phyloP scores from a whole-genome alignment of 2,329 filamentous ascomycete genomes.

The Diplodia corticola region DNA sequence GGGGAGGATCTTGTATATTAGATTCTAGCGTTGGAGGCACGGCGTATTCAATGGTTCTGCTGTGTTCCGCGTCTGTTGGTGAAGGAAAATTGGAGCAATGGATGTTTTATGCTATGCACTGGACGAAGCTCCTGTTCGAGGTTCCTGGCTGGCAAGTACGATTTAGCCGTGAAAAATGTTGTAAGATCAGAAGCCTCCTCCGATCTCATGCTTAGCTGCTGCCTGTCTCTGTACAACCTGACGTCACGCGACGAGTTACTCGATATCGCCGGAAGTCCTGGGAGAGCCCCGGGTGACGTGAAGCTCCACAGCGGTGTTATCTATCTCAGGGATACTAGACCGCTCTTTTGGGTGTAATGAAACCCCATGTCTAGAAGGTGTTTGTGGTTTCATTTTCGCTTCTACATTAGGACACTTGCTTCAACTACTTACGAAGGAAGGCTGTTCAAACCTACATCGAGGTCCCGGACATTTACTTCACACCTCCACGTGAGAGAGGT shows the following conservation, averaged over 20 bases:
- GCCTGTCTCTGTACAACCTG: neutral
- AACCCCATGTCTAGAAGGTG: no score
- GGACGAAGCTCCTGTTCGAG: neutral
- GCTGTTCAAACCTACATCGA: no score
- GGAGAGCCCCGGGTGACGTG: neutral
- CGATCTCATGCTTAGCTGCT: neutral
- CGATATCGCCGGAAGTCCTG: neutral
- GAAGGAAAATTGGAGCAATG: slow-evolving; percentile 17
- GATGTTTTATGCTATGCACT: slow-evolving; percentile 4
- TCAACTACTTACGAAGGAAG: no score
- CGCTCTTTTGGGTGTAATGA: no score
- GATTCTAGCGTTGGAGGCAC: slow-evolving; percentile 18
- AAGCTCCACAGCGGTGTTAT: no score
- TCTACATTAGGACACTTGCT: no score
- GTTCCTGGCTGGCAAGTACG: neutral
- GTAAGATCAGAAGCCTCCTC: neutral
- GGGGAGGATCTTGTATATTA: slow-evolving; percentile 22
- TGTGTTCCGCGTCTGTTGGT: neutral
- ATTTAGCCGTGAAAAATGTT: neutral
- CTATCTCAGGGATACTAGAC: no score
- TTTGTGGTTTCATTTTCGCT: no score
- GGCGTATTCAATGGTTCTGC: slow-evolving; percentile 6
- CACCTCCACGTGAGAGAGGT: neutral
- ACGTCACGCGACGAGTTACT: neutral
- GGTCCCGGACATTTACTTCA: no score